Conservation (phyloP, 2,329 filamentous ascomycete genomes). For the Ciborinia camelliae region DNA sequence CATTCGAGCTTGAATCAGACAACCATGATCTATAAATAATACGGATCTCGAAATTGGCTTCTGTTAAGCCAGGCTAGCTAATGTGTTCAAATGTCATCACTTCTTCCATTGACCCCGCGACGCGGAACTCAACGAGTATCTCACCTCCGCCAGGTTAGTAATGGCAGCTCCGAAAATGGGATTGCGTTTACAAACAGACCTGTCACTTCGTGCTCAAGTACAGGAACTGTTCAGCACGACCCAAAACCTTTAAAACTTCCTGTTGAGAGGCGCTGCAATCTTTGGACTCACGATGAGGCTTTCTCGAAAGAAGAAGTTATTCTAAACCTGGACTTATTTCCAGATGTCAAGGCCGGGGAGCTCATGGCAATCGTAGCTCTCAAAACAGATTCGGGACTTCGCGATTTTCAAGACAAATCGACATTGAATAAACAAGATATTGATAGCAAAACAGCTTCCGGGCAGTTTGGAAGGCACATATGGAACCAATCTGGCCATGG, state of each 20-base stretch:
- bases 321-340: slow-evolving; percentile 70
- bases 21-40: slow-evolving; percentile 26
- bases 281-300: slow-evolving; percentile 56
- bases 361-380: slow-evolving; percentile 70
- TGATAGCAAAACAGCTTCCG: slow-evolving; percentile 10
- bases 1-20: background rate
- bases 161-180: slow-evolving; percentile 30
- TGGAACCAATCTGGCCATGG: slow-evolving; percentile 9
- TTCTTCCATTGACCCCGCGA: slow-evolving; percentile 28
- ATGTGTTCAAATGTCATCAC: slow-evolving; percentile 30
- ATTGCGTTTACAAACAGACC: slow-evolving; percentile 28
- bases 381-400: slow-evolving; percentile 47
- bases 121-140: slow-evolving; percentile 32
- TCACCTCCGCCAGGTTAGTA: slow-evolving; percentile 37
- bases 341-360: slow-evolving; percentile 61
- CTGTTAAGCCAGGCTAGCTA: slow-evolving; percentile 22
- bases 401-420: slow-evolving; percentile 44
- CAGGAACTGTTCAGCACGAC: slow-evolving; percentile 30
- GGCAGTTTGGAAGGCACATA: slow-evolving; percentile 5
- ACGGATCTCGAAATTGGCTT: slow-evolving; percentile 6
- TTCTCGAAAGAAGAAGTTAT: slow-evolving; percentile 76
- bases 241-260: slow-evolving; percentile 22
- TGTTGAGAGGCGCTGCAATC: slow-evolving; percentile 34
- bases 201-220: slow-evolving; percentile 29
- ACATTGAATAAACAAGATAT: slow-evolving; percentile 27